These are phyloP conservation scores for Cladorrhinum samala DNA, from an alignment of 495 filamentous ascomycete genomes.

Conservation along the genomic window DNA sequence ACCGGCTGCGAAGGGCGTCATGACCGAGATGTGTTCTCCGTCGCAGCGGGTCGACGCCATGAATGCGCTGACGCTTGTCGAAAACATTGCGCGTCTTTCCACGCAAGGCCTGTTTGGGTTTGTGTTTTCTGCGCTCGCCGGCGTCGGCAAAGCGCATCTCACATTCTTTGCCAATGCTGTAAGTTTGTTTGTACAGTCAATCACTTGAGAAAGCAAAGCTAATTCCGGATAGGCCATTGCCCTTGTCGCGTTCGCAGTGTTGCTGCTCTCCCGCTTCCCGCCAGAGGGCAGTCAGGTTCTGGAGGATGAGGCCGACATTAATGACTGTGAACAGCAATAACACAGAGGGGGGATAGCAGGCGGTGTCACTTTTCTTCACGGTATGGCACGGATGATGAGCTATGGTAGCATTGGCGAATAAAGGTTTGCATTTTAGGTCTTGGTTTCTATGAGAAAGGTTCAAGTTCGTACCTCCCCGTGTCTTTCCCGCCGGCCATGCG, in stretches of 20 bases:
- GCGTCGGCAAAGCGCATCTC: slow-evolving; percentile 40
- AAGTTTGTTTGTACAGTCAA: too few relatives aligned
- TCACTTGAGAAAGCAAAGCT: too few relatives aligned
- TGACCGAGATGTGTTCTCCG: slow-evolving; percentile 48
- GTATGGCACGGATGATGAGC: too few relatives aligned
- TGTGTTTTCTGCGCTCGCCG: slow-evolving; percentile 46
- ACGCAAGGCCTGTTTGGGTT: slow-evolving; percentile 51
- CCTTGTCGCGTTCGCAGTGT: slow-evolving; percentile 38
- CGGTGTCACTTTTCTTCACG: too few relatives aligned
- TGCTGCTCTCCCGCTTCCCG: slow-evolving; percentile 44
- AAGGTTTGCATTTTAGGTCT: too few relatives aligned
- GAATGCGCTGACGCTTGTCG: slow-evolving; percentile 50
- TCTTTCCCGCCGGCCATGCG: too few relatives aligned
- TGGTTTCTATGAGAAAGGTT: too few relatives aligned
- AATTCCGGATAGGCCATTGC: slow-evolving; percentile 19
- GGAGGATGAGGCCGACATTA: slow-evolving; percentile 20
- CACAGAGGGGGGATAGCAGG: not conserved
- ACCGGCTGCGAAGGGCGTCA: slow-evolving; percentile 51
- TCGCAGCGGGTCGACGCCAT: slow-evolving; percentile 46
- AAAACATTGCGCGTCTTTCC: slow-evolving; percentile 45
- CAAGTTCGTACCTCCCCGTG: too few relatives aligned
- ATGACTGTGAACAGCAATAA: not conserved
- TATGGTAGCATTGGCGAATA: too few relatives aligned
- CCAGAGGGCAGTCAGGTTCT: slow-evolving; percentile 37
- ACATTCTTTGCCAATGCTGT: slow-evolving; percentile 52